Base-by-base conservation (phyloP, 306 rosid genomes). In the Trichosanthes cucumerina region DNA sequence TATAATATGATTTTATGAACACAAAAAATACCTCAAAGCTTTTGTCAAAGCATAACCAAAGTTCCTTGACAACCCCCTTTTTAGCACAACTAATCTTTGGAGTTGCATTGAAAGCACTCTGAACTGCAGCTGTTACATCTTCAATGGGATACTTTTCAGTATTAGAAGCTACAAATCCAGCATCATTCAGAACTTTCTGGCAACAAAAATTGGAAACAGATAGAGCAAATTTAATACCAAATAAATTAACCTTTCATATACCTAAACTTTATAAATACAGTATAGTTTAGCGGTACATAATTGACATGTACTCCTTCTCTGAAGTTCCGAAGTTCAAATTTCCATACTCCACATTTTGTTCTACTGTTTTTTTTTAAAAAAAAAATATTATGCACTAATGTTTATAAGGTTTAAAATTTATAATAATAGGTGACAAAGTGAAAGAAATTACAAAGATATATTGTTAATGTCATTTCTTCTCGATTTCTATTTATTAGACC, bases 11-110 rank as follows among this genome's bases (percentile, higher is more conserved):
- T 60, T 60, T 28, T 12, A 24, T 24, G 18, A 28, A 60, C 11
- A 26, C 0, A 60, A 62, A 62, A 59, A 10, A 31, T 31, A 62
- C 76, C 76, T 70, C 4, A 21, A 70, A 44, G 6, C 7, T 70
- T 46, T 70, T 70, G 76, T 70, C 56, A 43, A 70, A 70, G 57
- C 76, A 70, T 5, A 70, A 0, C 76, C 76, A 70, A 23, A 70
- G 76, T 46, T 70, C 76, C 36, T 70, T 70, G 57, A 70, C 36
- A 44, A 0, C 76, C 6, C 76, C 76, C 16, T 70, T 70, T 6
- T 24, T 70, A 23, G 76, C 56, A 13, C 76, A 70, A 6, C 13
- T 43, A 43, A 70, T 24, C 36, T 44, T 70, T 23, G 76, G 76
- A 70, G 76, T 43, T 70, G 56, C n/a, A 70, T 70, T 13, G 76